These are phyloP conservation scores for Saccharomyces kudriavzevii DNA, from an alignment of 805 yeast genomes.

Conservation along the genomic window DNA sequence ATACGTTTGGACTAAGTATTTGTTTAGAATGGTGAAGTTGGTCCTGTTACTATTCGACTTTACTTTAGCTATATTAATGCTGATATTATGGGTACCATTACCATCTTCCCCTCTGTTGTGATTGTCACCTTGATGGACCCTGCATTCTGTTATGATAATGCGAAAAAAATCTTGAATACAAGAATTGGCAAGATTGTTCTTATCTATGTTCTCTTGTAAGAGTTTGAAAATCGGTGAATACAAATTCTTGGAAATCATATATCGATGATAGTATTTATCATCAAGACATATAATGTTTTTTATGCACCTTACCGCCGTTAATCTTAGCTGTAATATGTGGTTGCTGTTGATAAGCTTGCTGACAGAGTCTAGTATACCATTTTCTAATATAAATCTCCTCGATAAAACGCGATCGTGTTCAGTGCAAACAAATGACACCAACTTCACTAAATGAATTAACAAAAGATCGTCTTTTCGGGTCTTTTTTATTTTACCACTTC, in stretches of 20 bases:
- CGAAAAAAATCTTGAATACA: conserved; percentile 65
- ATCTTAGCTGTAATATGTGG: conserved; percentile 42
- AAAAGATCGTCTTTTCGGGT: conserved; percentile 33
- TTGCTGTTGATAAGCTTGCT: conserved; percentile 37
- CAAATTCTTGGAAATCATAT: conserved; percentile 48
- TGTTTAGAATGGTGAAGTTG: conserved; percentile 24
- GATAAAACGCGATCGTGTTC: conserved; percentile 55
- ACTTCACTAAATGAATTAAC: conserved; percentile 57
- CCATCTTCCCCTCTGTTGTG: neutral
- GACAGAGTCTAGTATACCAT: conserved; percentile 50
- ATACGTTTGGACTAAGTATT: conserved; percentile 27
- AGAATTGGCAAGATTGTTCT: conserved; percentile 63
- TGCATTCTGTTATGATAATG: conserved; percentile 28
- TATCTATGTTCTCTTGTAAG: conserved; percentile 39
- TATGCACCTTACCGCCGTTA: conserved; percentile 63
- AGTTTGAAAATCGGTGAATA: conserved; percentile 43
- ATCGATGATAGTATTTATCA: conserved; percentile 51
- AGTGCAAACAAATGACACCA: conserved; percentile 56
- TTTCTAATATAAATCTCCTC: conserved; percentile 54
- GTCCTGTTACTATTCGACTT: conserved; percentile 10
- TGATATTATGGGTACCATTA: neutral
- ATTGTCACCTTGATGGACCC: conserved; percentile 5
- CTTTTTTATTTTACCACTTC: neutral
- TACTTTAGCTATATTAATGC: conserved; percentile 14
- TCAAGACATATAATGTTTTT: conserved; percentile 54